A percentile compares a stretch with the other conserved stretches of the same genome.
Evolutionary conservation across 257 asterid species (phyloP).

Genomic region (Nicotiana obtusifolia): DNA sequence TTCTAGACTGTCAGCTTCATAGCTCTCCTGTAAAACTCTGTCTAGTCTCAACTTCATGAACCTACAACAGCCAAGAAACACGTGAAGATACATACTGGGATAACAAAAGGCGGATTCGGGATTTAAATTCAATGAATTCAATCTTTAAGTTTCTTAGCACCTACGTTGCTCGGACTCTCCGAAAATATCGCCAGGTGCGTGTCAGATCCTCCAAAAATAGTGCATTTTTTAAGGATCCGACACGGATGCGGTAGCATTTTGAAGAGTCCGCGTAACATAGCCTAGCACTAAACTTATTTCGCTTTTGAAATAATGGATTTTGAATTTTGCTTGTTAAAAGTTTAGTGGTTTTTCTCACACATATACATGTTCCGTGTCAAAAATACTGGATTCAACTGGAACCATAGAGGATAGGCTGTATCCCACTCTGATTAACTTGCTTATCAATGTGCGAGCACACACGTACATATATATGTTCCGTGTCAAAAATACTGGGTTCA

Average conservation of each 20-base stretch:
- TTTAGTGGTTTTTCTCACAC: not conserved
- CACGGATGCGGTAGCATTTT: too few relatives aligned
- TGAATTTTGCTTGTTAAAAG: not conserved
- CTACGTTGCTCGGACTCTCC: too few relatives aligned
- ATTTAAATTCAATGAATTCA: not conserved
- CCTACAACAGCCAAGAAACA: slow-evolving; percentile 26
- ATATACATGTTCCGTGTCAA: not conserved
- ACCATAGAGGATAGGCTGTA: not conserved
- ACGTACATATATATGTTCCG: not conserved
- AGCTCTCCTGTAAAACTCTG: slow-evolving; percentile 72
- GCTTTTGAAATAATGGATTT: not conserved
- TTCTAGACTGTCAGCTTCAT: slow-evolving; percentile 55
- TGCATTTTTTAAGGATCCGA: too few relatives aligned
- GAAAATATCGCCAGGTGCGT: too few relatives aligned
- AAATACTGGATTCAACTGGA: not conserved
- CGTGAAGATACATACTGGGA: not conserved
- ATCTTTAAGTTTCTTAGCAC: not conserved
- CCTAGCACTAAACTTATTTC: not conserved
- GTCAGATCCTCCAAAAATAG: too few relatives aligned
- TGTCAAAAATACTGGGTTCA: not conserved
- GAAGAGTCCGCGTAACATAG: too few relatives aligned
- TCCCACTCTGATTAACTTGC: not conserved
- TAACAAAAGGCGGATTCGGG: not conserved
- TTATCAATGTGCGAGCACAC: not conserved
- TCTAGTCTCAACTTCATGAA: slow-evolving; percentile 83